Evolutionary conservation across 2,329 filamentous ascomycete genomes (phyloP).

Genomic region (Drechslerella coelobrocha): DNA sequence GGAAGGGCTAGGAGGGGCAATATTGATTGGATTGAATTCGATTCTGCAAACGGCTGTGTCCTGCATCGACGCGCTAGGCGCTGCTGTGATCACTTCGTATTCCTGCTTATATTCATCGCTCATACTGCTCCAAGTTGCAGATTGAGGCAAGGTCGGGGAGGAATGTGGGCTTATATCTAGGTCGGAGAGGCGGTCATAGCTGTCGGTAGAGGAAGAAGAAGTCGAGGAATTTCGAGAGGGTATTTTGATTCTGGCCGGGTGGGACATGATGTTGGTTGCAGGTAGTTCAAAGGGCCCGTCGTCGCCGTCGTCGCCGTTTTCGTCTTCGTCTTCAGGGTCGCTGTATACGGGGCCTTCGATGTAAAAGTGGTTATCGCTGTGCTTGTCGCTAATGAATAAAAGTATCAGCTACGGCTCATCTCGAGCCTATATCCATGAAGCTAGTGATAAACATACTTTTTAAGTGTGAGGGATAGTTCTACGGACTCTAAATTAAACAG

Average conservation of each 20-base stretch:
- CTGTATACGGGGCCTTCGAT: no score
- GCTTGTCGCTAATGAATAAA: no score
- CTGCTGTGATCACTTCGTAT: no score
- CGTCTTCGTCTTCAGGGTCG: not conserved
- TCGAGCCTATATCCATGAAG: no score
- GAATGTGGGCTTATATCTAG: conserved; percentile 43
- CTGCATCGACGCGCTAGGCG: not conserved
- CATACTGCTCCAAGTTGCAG: conserved; percentile 11
- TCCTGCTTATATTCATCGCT: no score
- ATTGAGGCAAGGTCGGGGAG: conserved; percentile 19
- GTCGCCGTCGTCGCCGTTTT: not conserved
- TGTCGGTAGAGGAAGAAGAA: conserved; percentile 22
- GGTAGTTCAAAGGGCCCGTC: not conserved
- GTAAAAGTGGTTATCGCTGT: no score
- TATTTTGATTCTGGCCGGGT: conserved; percentile 10
- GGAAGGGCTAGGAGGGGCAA: no score
- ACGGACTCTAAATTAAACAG: conserved; percentile 28
- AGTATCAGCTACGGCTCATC: no score
- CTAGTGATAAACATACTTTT: no score
- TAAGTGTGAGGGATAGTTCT: conserved; percentile 18
- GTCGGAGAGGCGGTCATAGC: conserved; percentile 36
- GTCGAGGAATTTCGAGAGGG: conserved; percentile 14
- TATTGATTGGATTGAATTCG: no score
- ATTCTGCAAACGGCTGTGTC: not conserved
- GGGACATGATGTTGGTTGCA: conserved; percentile 5